These are phyloP conservation scores for Amanita rubescens DNA, from an alignment of 768 basidiomycete genomes.

Conservation along the genomic window DNA sequence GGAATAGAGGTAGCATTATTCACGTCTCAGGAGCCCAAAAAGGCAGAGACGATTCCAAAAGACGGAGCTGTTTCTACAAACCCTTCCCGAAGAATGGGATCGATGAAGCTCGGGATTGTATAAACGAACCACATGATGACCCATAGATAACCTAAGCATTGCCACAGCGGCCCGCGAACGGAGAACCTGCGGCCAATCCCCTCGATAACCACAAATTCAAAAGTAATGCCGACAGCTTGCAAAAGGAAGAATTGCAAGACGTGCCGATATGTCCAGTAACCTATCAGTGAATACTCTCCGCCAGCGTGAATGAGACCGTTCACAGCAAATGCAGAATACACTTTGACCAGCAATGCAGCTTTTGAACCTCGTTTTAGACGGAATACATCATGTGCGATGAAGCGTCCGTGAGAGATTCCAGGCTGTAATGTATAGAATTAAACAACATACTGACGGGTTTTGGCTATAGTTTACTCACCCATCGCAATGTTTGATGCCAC, in stretches of 20 bases:
- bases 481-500: too few species aligned
- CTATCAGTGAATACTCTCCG: conserved; percentile 25
- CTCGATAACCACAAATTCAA: conserved; percentile 23
- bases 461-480: too few species aligned
- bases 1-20: too few species aligned
- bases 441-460: too few species aligned
- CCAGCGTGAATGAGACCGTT: conserved; percentile 24
- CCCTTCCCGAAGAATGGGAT: background rate
- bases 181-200: conserved; percentile 10
- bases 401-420: conserved; percentile 4
- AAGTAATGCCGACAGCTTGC: conserved; percentile 27
- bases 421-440: background rate
- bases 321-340: conserved; percentile 22
- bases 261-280: conserved; percentile 4
- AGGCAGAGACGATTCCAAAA: too few species aligned
- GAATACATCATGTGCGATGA: conserved; percentile 3
- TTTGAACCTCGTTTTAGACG: conserved; percentile 8
- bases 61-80: background rate
- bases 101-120: background rate
- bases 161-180: background rate
- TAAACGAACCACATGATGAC: background rate
- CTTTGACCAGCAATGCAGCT: conserved; percentile 11
- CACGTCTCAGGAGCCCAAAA: too few species aligned
- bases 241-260: conserved; percentile 20
- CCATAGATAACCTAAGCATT: background rate